Evolutionary conservation across 768 basidiomycete genomes (phyloP).

Genomic region (Pisolithus marmoratus): DNA sequence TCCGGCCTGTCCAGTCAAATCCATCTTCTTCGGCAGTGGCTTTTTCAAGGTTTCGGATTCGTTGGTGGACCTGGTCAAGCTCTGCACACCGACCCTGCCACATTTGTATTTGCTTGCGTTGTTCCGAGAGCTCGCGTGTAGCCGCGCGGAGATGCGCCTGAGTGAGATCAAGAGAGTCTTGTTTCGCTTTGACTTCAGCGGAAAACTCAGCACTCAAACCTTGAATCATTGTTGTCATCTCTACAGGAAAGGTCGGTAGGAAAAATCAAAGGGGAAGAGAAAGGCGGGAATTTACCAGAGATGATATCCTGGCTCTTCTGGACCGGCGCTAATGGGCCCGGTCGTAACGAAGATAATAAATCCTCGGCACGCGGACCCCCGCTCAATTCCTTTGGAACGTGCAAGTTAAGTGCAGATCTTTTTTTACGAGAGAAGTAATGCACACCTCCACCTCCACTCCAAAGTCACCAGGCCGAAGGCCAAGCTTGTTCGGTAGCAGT

Average conservation of each 20-base stretch:
- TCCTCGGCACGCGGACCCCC: slow-evolving; percentile 74
- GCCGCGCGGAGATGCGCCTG: slow-evolving; percentile 84
- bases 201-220: slow-evolving; percentile 73
- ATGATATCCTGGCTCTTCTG: slow-evolving; percentile 89
- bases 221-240: slow-evolving; percentile 84
- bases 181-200: slow-evolving; percentile 77
- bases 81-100: slow-evolving; percentile 73
- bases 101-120: slow-evolving; percentile 74
- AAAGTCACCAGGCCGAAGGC: slow-evolving; percentile 89
- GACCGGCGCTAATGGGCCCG: slow-evolving; percentile 69
- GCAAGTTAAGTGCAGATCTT: neutral
- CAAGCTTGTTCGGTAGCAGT: slow-evolving; percentile 84
- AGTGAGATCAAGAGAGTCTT: slow-evolving; percentile 81
- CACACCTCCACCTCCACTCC: slow-evolving; percentile 88
- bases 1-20: slow-evolving; percentile 88
- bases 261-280: neutral
- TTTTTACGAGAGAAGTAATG: slow-evolving; percentile 1
- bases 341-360: slow-evolving; percentile 65
- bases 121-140: slow-evolving; percentile 86
- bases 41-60: slow-evolving; percentile 77
- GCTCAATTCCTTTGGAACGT: slow-evolving; percentile 51
- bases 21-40: slow-evolving; percentile 72
- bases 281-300: slow-evolving; percentile 41
- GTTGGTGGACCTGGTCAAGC: slow-evolving; percentile 75
- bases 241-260: slow-evolving; percentile 33